These are phyloP conservation scores for Colletotrichum euphorbiae DNA, from an alignment of 2,329 filamentous ascomycete genomes.

Conservation along the genomic window DNA sequence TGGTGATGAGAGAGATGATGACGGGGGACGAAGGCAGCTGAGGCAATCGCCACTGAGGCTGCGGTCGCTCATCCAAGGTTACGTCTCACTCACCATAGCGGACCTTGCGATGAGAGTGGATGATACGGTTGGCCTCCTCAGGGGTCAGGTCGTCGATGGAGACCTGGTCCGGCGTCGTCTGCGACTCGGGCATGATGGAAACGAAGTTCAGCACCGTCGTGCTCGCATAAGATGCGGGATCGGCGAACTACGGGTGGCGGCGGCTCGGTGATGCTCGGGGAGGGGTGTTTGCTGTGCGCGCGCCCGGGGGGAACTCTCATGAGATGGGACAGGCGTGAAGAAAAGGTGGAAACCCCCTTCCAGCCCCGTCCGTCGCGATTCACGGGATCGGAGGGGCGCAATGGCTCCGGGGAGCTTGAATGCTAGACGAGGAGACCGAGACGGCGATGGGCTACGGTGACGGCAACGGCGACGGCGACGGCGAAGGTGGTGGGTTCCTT, in stretches of 20 bases:
- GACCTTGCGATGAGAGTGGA: conserved; percentile 76
- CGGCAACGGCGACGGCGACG: neutral
- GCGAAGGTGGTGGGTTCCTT: neutral
- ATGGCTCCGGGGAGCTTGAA: neutral
- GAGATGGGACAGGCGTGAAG: conserved; percentile 8
- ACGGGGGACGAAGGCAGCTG: neutral
- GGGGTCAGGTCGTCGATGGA: conserved; percentile 69
- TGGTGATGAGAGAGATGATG: neutral
- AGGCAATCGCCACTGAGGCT: neutral
- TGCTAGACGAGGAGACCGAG: neutral
- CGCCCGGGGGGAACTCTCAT: neutral
- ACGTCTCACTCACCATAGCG: conserved; percentile 68
- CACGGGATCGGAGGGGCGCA: conserved; percentile 1
- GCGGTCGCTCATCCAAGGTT: neutral
- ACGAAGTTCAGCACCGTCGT: neutral
- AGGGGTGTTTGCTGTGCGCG: neutral
- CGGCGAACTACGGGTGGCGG: neutral
- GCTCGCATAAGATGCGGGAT: conserved; percentile 29
- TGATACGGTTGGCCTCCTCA: conserved; percentile 75
- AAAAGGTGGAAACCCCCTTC: conserved; percentile 27
- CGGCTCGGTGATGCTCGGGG: neutral
- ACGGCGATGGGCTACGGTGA: neutral
- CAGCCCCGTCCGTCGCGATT: conserved; percentile 18
- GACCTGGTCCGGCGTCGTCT: conserved; percentile 57
- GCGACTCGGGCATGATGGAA: conserved; percentile 57